A percentile compares a stretch with the other conserved stretches of the same genome.
These are phyloP conservation scores for Lanzia echinophila DNA, from an alignment of 2,329 filamentous ascomycete species.

Conservation along the genomic window DNA sequence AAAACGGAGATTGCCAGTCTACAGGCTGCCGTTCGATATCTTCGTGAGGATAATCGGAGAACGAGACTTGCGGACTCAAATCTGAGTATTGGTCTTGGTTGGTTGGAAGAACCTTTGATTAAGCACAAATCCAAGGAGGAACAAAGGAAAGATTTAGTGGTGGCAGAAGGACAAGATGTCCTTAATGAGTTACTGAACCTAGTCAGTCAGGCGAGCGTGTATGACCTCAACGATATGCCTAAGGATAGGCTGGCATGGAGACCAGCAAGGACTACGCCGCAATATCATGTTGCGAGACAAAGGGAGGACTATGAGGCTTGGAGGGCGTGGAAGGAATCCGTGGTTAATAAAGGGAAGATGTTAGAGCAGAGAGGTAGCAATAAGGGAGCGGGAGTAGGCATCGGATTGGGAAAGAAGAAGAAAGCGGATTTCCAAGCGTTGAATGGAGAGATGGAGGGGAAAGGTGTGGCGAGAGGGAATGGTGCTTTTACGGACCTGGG, in stretches of 20 bases:
- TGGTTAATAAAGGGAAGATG: slow-evolving; percentile 46
- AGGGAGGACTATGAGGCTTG: slow-evolving; percentile 59
- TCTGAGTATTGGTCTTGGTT: slow-evolving; percentile 46
- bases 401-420: slow-evolving; percentile 11
- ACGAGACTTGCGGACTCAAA: slow-evolving; percentile 46
- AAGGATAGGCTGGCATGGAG: slow-evolving; percentile 60
- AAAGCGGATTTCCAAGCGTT: slow-evolving; percentile 21
- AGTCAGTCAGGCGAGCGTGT: slow-evolving; percentile 47
- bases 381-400: slow-evolving; percentile 15
- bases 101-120: slow-evolving; percentile 58
- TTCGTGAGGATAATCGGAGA: slow-evolving; percentile 60
- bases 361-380: slow-evolving; percentile 30
- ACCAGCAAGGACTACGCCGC: slow-evolving; percentile 55
- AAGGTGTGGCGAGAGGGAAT: slow-evolving; percentile 19
- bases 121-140: slow-evolving; percentile 37
- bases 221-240: slow-evolving; percentile 51
- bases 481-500: slow-evolving; percentile 29
- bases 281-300: slow-evolving; percentile 59
- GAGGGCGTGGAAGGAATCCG: slow-evolving; percentile 50
- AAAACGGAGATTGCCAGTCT: slow-evolving; percentile 60
- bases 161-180: slow-evolving; percentile 56
- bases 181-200: slow-evolving; percentile 59
- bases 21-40: slow-evolving; percentile 59
- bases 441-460: slow-evolving; percentile 24
- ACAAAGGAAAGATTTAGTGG: slow-evolving; percentile 45